Conservation (phyloP, 345 rosid genomes). For the Excoecaria cochinchinensis region DNA sequence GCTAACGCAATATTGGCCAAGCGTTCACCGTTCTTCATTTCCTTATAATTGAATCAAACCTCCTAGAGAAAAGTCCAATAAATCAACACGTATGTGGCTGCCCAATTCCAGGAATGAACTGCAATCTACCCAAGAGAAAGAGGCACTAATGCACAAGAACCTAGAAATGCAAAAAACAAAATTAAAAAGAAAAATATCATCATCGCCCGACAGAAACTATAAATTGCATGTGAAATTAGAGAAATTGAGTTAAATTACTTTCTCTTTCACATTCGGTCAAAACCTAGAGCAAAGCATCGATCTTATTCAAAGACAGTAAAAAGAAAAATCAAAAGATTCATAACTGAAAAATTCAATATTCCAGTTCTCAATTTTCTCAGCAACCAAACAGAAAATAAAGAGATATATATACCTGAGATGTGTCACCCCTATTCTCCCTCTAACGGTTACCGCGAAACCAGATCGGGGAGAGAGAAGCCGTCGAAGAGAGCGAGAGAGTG, state of each 20-base stretch:
- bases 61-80: background rate
- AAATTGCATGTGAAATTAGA: background rate
- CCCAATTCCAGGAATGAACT: background rate
- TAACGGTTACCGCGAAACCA: constrained; percentile 20
- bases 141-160: background rate
- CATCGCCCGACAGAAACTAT: background rate
- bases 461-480: constrained; percentile 28
- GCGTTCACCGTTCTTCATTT: constrained; percentile 79
- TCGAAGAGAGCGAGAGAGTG: constrained; percentile 10
- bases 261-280: background rate
- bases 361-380: background rate
- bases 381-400: constrained; percentile 3
- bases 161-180: background rate
- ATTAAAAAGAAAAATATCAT: background rate
- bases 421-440: constrained; percentile 21
- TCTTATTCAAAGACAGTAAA: background rate
- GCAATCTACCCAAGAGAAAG: background rate
- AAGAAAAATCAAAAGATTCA: constrained; percentile 6
- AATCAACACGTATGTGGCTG: background rate
- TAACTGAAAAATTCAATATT: background rate
- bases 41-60: background rate
- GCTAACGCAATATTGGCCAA: constrained; percentile 75
- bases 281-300: background rate
- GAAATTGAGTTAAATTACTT: background rate
- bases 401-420: constrained; percentile 12